These are phyloP conservation scores for Populus pruinosa DNA, from an alignment of 345 rosid species.

Conservation along the genomic window DNA sequence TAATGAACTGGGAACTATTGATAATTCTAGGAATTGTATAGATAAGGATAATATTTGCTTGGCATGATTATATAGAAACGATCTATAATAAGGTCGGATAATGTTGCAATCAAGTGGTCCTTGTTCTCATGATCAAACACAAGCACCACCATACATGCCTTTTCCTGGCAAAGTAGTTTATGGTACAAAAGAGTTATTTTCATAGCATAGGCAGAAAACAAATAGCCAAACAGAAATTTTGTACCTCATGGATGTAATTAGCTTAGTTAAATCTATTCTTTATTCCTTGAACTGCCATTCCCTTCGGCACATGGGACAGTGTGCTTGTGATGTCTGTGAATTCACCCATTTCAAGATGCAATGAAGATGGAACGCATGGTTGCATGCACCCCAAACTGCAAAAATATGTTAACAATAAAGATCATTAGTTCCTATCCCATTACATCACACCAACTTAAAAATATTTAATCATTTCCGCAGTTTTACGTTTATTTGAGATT, in stretches of 20 bases:
- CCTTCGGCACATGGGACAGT: conserved; percentile 79
- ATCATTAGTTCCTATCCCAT: background rate
- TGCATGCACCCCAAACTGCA: conserved; percentile 36
- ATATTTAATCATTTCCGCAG: background rate
- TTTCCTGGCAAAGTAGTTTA: background rate
- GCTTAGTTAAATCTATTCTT: background rate
- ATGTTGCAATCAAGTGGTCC: background rate
- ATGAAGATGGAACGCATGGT: conserved; percentile 71
- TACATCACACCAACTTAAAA: background rate
- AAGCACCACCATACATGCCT: background rate
- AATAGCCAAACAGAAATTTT: background rate
- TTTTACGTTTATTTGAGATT: background rate
- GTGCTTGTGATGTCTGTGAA: conserved; percentile 85
- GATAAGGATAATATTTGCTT: background rate
- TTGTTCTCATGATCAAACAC: background rate
- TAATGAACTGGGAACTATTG: no score
- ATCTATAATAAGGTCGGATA: no score
- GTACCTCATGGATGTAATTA: background rate
- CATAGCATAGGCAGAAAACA: background rate
- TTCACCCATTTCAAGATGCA: conserved; percentile 96
- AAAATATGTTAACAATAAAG: background rate
- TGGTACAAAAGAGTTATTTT: background rate
- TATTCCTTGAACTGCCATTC: conserved; percentile 34
- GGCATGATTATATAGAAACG: background rate
- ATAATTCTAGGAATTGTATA: background rate